Percentiles rank a stretch among this genome's conserved stretches.
Conservation (phyloP, 768 basidiomycete genomes). For the Suillus lakei region DNA sequence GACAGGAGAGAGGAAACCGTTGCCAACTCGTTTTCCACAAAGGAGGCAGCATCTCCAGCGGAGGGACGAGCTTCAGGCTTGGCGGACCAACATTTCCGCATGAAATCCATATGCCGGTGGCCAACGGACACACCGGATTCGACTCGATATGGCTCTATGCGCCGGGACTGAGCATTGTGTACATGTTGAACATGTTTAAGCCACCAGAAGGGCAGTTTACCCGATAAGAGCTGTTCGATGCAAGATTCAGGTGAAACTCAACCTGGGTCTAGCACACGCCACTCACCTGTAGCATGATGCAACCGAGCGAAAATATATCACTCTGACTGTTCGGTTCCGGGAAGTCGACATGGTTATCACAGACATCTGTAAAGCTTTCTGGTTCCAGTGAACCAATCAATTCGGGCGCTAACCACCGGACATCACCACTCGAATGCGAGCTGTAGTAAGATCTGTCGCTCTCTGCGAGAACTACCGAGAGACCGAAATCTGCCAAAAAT, state of each 20-base stretch:
- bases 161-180: background rate
- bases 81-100: background rate
- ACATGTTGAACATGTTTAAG: background rate
- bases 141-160: background rate
- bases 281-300: slow-evolving; percentile 5
- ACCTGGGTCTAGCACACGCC: background rate
- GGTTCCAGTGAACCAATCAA: background rate
- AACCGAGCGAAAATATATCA: slow-evolving; percentile 2
- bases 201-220: slow-evolving; percentile 3
- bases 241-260: background rate
- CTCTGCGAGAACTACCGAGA: background rate
- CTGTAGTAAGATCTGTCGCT: background rate
- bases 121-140: background rate
- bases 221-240: background rate
- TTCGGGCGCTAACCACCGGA: slow-evolving; percentile 5
- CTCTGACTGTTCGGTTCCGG: background rate
- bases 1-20: background rate
- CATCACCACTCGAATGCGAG: background rate
- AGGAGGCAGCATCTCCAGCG: background rate
- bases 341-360: background rate
- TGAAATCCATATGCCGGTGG: background rate
- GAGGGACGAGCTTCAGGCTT: background rate
- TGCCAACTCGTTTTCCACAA: background rate
- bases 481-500: slow-evolving; percentile 2
- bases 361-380: background rate